Evolutionary conservation across 495 filamentous ascomycete species (phyloP).

Genomic region (Aspergillus sclerotioniger): DNA sequence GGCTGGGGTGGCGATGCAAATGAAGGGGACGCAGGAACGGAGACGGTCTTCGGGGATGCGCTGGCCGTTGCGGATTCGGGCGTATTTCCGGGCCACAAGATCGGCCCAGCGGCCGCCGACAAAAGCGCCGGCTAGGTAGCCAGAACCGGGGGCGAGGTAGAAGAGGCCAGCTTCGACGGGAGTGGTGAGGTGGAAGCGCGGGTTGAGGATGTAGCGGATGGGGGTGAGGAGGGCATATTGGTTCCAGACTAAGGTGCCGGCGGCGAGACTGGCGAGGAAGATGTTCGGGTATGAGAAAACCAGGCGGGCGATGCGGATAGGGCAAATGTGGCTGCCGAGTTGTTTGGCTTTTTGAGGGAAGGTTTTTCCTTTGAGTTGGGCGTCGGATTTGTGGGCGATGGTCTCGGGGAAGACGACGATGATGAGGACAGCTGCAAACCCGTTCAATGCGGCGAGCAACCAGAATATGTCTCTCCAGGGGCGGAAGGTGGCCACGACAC

Average conservation of each 20-base stretch:
- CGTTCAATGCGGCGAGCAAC: slow-evolving; percentile 65
- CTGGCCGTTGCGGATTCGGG: slow-evolving; percentile 53
- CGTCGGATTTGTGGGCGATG: slow-evolving; percentile 56
- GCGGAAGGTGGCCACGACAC: slow-evolving; percentile 67
- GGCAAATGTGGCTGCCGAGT: slow-evolving; percentile 61
- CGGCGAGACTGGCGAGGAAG: slow-evolving; percentile 57
- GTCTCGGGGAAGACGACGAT: slow-evolving; percentile 69
- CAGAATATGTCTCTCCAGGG: slow-evolving; percentile 72
- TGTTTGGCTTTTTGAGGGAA: slow-evolving; percentile 45
- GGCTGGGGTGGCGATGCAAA: slow-evolving; percentile 59
- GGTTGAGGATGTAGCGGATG: slow-evolving; percentile 71
- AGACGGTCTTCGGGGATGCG: slow-evolving; percentile 70
- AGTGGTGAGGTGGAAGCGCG: slow-evolving; percentile 64
- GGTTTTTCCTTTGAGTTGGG: slow-evolving; percentile 52
- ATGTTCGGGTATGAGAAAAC: slow-evolving; percentile 64
- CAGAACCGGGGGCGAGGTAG: slow-evolving; percentile 69
- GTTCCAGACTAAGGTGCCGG: slow-evolving; percentile 65
- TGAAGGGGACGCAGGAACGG: slow-evolving; percentile 57
- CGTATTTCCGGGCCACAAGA: slow-evolving; percentile 60
- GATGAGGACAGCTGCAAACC: slow-evolving; percentile 54
- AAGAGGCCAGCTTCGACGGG: slow-evolving; percentile 68
- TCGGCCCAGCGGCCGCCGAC: slow-evolving; percentile 71
- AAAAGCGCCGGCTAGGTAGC: slow-evolving; percentile 68
- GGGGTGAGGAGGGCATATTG: slow-evolving; percentile 72
- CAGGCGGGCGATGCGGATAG: slow-evolving; percentile 48